phyloP scores from a whole-genome alignment of 495 filamentous ascomycete genomes.

The Talaromyces nanjingensis region DNA sequence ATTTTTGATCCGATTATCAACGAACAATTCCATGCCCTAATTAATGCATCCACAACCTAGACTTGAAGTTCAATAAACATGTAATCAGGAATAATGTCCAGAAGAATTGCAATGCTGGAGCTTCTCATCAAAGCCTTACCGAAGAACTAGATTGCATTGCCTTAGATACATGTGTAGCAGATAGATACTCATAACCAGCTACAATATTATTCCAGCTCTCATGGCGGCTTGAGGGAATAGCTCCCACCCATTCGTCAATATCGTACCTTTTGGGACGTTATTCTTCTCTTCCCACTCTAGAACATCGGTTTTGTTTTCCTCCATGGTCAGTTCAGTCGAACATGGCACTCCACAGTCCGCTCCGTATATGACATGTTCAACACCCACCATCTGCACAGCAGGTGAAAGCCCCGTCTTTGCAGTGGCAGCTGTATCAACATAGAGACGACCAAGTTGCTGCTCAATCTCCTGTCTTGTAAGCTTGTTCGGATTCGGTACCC shows the following conservation, averaged over 20 bases:
- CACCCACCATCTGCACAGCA: constrained; percentile 5
- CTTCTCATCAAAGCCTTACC: not conserved
- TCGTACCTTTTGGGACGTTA: not conserved
- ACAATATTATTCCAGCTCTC: not conserved
- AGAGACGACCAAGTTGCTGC: not conserved
- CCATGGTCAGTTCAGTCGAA: constrained; percentile 8
- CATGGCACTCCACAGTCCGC: constrained; percentile 9
- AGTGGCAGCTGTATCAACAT: constrained; percentile 4
- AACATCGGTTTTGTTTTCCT: constrained; percentile 4
- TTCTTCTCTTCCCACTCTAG: not conserved
- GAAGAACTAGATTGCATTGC: not conserved
- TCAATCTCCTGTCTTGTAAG: constrained; percentile 1
- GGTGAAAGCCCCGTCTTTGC: not conserved
- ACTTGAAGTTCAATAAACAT: not conserved
- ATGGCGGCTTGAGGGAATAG: not conserved
- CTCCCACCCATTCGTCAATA: constrained; percentile 3
- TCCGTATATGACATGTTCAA: constrained; percentile 5
- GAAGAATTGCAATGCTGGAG: not conserved
- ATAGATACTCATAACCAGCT: not conserved
- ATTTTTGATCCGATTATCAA: not conserved
- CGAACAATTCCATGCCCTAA: not conserved
- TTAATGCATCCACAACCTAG: not conserved
- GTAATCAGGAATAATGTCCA: not conserved
- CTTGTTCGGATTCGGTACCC: not conserved
- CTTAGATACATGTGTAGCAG: not conserved